A percentile compares a stretch with the other conserved stretches of the same genome.
Conservation (phyloP, 768 basidiomycete species). For the Trametes sanguinea region DNA sequence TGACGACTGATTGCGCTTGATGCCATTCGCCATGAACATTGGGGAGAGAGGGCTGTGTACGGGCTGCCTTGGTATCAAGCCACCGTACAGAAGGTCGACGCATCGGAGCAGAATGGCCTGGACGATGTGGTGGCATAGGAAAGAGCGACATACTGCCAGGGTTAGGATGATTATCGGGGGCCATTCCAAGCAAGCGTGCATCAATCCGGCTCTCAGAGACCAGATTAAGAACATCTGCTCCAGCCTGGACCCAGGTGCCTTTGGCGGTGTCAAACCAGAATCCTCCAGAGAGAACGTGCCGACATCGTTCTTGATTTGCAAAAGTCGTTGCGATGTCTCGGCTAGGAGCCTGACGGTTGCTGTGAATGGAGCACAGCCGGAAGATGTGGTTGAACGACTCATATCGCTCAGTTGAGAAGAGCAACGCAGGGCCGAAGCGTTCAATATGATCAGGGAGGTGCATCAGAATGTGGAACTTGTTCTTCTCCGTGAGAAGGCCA, state of each 20-base stretch:
- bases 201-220: background rate
- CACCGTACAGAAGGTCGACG: background rate
- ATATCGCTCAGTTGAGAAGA: slow-evolving; percentile 35
- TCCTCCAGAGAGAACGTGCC: slow-evolving; percentile 16
- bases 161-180: background rate
- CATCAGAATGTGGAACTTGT: slow-evolving; percentile 34
- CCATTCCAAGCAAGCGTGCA: background rate
- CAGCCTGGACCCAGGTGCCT: background rate
- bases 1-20: background rate
- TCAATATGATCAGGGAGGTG: slow-evolving; percentile 30
- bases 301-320: slow-evolving; percentile 13
- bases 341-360: slow-evolving; percentile 32
- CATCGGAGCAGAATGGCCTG: background rate
- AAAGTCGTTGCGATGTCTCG: slow-evolving; percentile 24
- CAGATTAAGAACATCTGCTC: background rate
- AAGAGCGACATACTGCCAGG: background rate
- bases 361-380: slow-evolving; percentile 28
- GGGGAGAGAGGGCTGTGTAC: background rate
- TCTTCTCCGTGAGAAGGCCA: slow-evolving; percentile 27
- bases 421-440: slow-evolving; percentile 33
- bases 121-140: background rate
- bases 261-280: slow-evolving; percentile 9
- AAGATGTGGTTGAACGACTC: slow-evolving; percentile 35
- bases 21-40: background rate
- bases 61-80: background rate